These are phyloP conservation scores for Populus hybrid DNA, from an alignment of 441 rosid species.

Conservation along the genomic window DNA sequence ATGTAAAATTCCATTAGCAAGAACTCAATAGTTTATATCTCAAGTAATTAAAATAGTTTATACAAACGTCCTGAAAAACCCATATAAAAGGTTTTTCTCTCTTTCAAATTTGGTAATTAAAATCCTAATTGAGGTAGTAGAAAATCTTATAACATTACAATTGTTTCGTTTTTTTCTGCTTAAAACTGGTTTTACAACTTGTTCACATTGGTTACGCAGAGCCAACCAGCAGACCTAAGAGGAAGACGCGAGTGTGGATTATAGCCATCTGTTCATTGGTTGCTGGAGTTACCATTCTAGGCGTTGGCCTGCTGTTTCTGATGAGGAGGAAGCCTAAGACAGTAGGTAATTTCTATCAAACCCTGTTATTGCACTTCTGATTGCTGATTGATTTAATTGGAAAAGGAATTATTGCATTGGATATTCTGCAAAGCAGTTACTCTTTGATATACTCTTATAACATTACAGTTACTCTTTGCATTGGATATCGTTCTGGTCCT, in stretches of 20 bases:
- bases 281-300: conserved; percentile 3
- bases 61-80: too few relatives aligned
- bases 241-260: conserved; percentile 23
- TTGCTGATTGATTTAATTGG: not conserved
- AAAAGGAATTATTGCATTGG: not conserved
- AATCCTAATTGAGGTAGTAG: not conserved
- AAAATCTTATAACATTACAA: not conserved
- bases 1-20: not conserved
- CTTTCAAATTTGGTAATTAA: not conserved
- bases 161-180: not conserved
- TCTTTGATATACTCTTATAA: not conserved
- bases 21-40: not conserved
- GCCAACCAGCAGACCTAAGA: not conserved
- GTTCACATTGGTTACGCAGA: conserved; percentile 2
- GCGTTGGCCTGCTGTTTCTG: conserved; percentile 1
- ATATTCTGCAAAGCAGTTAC: not conserved
- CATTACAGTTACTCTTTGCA: too few relatives aligned
- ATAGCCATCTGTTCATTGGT: conserved; percentile 11
- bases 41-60: not conserved
- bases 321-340: conserved; percentile 13
- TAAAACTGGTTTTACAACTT: not conserved
- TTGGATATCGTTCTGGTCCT: not conserved
- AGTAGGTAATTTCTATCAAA: conserved; percentile 9
- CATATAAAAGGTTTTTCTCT: too few relatives aligned
- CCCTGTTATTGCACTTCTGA: not conserved